Base-by-base conservation (phyloP, 2,329 filamentous ascomycete genomes). In the Diaporthe vexans region DNA sequence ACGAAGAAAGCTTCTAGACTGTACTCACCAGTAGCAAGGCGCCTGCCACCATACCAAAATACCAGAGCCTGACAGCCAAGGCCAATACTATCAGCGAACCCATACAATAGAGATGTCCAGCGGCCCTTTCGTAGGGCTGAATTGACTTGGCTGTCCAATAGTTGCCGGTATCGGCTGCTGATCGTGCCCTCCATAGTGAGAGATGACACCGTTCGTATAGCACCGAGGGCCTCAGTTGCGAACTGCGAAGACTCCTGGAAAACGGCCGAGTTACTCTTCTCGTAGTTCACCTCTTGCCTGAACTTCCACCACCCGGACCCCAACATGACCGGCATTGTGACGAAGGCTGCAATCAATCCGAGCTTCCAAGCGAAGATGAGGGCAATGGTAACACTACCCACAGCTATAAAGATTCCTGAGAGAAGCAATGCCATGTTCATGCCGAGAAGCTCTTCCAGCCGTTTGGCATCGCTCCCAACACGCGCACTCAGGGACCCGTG, bases 1-100 rank as follows among this genome's bases (percentile, higher is more conserved):
- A 94, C 95, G 61, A 98, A 88, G 84, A 98, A 98, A 88, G 98
- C 98, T 78, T 95, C 96, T 79, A 95, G 88, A 77, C 84, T 82
- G 82, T 97, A 96, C 81, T 97, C 94, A 65, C 84, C 80, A 73
- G 88, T 88, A 24, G 89, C 91, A 71, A 98, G 93, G 46, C 97
- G 86, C 0, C 88, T 93, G 40, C 94, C 94, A 76, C 95, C 95
- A 79, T 97, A 98, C 94, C 94, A 98, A 86, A 98, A 98, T 3
- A 93, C 95, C 7, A 98, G 90, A 0, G 95, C 95, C 80, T 65
- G 61, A 35, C 61, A 65, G 19, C 43, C 61, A 24, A 65, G 40
- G 26, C 61, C 61, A 26, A 65, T 26, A 40, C 61, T 65, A 29
- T 65, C 43, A 21, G 61, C 61, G n/a, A 75, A 97, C 92, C 77